Evolutionary conservation across 2,329 filamentous ascomycete genomes (phyloP).

Genomic region (Colletotrichum chlorophyti): DNA sequence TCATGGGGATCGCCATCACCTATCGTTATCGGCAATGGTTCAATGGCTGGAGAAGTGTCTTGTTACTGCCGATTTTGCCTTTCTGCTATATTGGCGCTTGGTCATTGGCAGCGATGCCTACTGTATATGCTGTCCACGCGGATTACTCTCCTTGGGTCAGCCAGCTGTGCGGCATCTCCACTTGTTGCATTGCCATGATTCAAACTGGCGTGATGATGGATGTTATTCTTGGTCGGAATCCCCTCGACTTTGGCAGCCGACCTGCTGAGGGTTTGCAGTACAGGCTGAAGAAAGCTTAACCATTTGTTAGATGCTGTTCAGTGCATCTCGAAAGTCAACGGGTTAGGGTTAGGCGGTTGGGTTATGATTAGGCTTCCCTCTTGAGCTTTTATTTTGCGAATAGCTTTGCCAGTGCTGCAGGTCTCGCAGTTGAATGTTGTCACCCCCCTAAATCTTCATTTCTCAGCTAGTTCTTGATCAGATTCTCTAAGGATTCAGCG

Average conservation of each 20-base stretch:
- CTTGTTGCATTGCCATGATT: neutral
- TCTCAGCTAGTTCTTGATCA: neutral
- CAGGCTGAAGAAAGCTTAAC: no score
- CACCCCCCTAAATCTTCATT: neutral
- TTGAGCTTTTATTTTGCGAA: no score
- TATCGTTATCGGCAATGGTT: constrained; percentile 7
- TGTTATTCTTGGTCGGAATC: neutral
- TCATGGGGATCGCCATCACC: neutral
- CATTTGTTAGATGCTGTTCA: no score
- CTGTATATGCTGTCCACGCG: neutral
- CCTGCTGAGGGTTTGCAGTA: no score
- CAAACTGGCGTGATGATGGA: constrained; percentile 1
- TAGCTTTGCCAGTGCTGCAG: no score
- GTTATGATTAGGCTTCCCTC: no score
- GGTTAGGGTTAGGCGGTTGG: no score
- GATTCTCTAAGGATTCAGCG: neutral
- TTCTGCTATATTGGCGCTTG: neutral
- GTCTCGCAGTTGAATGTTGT: neutral
- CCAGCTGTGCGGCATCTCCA: neutral
- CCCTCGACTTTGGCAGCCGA: neutral
- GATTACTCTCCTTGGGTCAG: neutral
- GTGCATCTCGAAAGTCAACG: no score
- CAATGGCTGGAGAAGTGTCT: neutral
- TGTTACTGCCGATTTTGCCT: neutral
- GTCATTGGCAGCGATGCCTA: neutral